phyloP scores from a whole-genome alignment of 148 eudicot species.

The Cornus florida region DNA sequence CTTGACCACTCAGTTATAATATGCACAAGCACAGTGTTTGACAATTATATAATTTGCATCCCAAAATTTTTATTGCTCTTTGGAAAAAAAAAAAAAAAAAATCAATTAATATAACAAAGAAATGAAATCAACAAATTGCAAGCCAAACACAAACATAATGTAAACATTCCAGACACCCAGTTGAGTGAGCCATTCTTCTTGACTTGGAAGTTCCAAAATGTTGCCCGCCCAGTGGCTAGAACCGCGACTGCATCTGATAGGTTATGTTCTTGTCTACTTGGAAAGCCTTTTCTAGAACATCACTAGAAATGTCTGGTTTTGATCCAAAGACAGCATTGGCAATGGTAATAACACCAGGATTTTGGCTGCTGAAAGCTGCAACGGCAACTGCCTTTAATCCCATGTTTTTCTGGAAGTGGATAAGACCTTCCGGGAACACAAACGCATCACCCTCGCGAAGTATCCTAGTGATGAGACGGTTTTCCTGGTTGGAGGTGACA shows the following conservation, averaged over 20 bases:
- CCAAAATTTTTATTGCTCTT: too few species aligned
- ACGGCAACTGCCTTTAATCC: constrained; percentile 16
- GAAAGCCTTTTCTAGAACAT: constrained; percentile 23
- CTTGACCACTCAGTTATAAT: too few species aligned
- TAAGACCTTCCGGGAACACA: constrained; percentile 13
- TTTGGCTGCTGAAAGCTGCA: constrained; percentile 24
- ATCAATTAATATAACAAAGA: too few species aligned
- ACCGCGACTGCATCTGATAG: not conserved
- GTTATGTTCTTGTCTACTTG: not conserved
- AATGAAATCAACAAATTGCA: too few species aligned
- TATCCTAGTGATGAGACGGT: constrained; percentile 6
- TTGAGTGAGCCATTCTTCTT: not conserved
- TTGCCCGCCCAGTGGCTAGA: not conserved
- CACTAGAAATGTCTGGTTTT: constrained; percentile 8
- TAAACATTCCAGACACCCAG: too few species aligned
- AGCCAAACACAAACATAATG: too few species aligned
- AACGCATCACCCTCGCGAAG: constrained; percentile 19
- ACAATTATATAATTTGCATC: too few species aligned
- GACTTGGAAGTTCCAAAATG: not conserved
- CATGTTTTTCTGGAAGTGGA: constrained; percentile 17
- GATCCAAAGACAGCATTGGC: constrained; percentile 22
- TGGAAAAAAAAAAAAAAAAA: too few species aligned
- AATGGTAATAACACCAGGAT: constrained; percentile 15
- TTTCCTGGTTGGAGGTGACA: constrained; percentile 23
- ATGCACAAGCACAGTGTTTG: too few species aligned